Evolutionary conservation across 2,329 filamentous ascomycete genomes (phyloP).

Genomic region (Mariannaea elegans): DNA sequence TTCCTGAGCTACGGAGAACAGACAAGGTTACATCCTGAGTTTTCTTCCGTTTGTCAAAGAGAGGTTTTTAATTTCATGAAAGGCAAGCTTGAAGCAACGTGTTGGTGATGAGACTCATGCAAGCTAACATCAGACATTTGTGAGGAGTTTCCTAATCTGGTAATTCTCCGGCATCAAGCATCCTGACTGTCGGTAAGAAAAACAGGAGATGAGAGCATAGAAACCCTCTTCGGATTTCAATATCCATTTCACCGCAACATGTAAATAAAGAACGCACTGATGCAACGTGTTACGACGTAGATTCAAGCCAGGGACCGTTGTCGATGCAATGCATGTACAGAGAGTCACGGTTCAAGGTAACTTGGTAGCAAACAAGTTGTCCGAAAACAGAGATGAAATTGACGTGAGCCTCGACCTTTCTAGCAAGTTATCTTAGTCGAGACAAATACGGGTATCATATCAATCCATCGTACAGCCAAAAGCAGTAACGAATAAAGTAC

Average conservation of each 20-base stretch:
- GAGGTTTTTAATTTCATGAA: not conserved
- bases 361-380: not conserved
- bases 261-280: not conserved
- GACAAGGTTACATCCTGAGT: not conserved
- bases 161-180: not conserved
- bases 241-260: not conserved
- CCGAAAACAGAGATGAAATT: constrained; percentile 7
- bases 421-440: constrained; percentile 8
- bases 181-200: not conserved
- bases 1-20: too few species aligned
- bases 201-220: not conserved
- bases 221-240: not conserved
- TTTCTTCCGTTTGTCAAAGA: not conserved
- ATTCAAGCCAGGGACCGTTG: too few species aligned
- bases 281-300: not conserved
- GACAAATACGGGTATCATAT: constrained; percentile 14
- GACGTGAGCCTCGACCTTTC: constrained; percentile 5
- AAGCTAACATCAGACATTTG: not conserved
- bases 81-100: not conserved
- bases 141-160: not conserved
- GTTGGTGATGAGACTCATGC: not conserved
- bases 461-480: constrained; percentile 7
- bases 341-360: too few species aligned
- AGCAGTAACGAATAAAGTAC: not conserved
- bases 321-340: too few species aligned